Base-by-base conservation (phyloP, 2,329 filamentous ascomycete genomes). In the Fusarium oligoseptatum region DNA sequence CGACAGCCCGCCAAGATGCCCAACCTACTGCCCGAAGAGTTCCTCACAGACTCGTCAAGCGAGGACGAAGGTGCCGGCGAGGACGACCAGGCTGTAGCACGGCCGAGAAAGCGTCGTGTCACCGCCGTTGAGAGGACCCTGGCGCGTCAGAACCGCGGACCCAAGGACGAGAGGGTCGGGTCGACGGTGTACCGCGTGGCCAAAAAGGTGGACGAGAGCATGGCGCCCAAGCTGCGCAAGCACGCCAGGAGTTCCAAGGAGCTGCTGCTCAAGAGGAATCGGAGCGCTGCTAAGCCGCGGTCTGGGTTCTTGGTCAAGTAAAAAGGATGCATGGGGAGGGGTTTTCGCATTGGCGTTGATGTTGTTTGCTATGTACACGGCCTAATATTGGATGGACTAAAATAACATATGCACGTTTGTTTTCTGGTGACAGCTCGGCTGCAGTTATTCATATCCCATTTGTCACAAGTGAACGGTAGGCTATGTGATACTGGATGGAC, bases 131-230 rank as follows among this genome's bases (percentile, higher is more conserved):
- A 86, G 77, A 81, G 79, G 66, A 78, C 75, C 32, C 71, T 87
- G 34, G 78, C 82, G 12, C 81, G 80, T 50, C 82, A 83, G 64
- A 80, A 82, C 56, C 83, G 81, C 66, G 81, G 80, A 15, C 85
- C 85, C 10, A 81, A 80, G 52, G 89, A 91, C 76, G 82, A 85
- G 76, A 81, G 82, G 60, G 80, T 89, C n/a, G 89, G 88, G 3
- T 82, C 84, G 14, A 91, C 89, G 3, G 85, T 88, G 61, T 91
- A 88, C 76, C 83, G 89, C 22, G 86, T 90, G 70, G 81, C 82
- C 7, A 83, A 82, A 64, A 82, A 83, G 75, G 80, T 79, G n/a
- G 87, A 89, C 65, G 75, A 80, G 74, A 83, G 83, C 65, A 81
- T 90, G 73, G 86, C 88, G 62, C 89, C 89, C 27, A 87, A 84